Evolutionary conservation across 108 stramenopile genomes (phyloP), one percentile per base, ranked within the genome.

Genomic region (Stephanodiscus minutulus): DNA sequence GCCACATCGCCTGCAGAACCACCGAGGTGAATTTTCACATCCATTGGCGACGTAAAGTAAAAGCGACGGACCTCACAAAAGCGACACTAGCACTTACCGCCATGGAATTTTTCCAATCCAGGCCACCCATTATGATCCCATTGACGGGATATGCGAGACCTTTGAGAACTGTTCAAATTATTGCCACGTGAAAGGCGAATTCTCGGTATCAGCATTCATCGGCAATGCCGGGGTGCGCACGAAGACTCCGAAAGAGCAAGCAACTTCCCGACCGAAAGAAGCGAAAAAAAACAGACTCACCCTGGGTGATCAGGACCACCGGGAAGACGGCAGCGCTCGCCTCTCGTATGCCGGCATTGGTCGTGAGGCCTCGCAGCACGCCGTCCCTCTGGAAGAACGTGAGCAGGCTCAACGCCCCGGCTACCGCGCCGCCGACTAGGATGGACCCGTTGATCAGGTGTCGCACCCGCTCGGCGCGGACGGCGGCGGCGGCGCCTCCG

Each of bases 61-160:
- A 24, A 8, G n/a, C 25, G 1, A 53, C 8, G 0, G 52, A 53
- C 25, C 3, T 53, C 24, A 2, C 2, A 53, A 25, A 5, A 12
- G 52, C 12, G 24, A 53, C 22, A 24, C 52, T 58, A 3, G 24
- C 5, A 43, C 59, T 36, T 53, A 43, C 49, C 49, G 63, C 63
- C 90, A 94, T 94, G 5, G 91, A 83, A 61, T 86, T 95, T 24
- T 85, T 72, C 95, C 95, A 97, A 79, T 97, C 97, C 64, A 87
- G 49, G n/a, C 93, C 97, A 65, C 95, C 97, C 95, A 97, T 96
- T 27, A 94, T 69, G 18, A 95, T 93, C 12, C 95, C 97, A 73
- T 96, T 96, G 56, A 92, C 90, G 2, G 95, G 94, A 74, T 97
- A 97, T 24, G 93, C 95, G n/a, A 96, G 83, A 33, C 97, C 97